Evolutionary conservation across 148 eudicot genomes (phyloP), one percentile per base, ranked within the genome.

Genomic region (Spergularia marina): DNA sequence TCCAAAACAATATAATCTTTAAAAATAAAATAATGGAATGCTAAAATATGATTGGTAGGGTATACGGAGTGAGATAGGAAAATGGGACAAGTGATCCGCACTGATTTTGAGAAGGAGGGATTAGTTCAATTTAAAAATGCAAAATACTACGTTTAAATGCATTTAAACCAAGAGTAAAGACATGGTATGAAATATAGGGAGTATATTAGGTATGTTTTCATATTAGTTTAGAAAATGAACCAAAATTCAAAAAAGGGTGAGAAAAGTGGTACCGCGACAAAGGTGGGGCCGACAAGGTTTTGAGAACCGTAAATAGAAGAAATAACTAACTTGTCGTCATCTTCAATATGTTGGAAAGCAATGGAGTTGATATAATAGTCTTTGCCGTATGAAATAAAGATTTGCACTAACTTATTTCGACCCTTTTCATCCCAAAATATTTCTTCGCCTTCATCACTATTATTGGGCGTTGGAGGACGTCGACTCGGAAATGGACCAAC

Each of bases 301-400:
- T 51, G 72, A 21, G 69, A 52, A 12, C 78, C 78, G 18, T 36
- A 75, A 14, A 44, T 17, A 12, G 71, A 72, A 21, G 78, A 75
- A 55, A 55, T 58, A 12, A 67, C 70, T n/a, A 56, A 54, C 15
- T 75, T 41, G 18, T 15, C 72, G 66, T 55, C 36, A 30, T 30
- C 78, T 66, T 75, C 78, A 21, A 66, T 66, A 18, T 66, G 66
- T 20, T 65, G 78, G 16, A 75, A 75, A 41, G 55, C 78, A 75
- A 75, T 41, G 41, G 72, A 75, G 18, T 53, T 55, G 59, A 75
- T 66, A 39, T 75, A 54, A 41, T 41, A 30, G 18, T 10, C 14
- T 12, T 18, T 13, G 62, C 61, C 65, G 13, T 66, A 67, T 10
- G 72, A 75, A 6, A 75, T 34, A 12, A 75, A 75, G 12, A 75